Conservation (phyloP, 75 land plant genomes). For the Selaginella tamariscina region DNA sequence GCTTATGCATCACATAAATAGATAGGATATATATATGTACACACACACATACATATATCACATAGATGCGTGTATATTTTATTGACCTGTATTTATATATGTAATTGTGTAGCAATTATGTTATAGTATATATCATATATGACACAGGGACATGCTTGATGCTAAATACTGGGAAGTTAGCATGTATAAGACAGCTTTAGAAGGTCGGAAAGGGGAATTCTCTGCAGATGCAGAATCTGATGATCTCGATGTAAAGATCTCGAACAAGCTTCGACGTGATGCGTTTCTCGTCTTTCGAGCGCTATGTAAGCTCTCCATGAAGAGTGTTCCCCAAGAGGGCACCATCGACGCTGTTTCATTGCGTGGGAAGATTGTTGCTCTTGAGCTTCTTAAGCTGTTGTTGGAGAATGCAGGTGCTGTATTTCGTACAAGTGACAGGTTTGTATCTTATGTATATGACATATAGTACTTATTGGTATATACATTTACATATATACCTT, state of each 20-base stretch:
- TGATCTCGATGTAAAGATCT: constrained; percentile 88
- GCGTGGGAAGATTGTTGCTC: constrained; percentile 88
- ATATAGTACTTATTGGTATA: no score
- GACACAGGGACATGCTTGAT: constrained; percentile 97
- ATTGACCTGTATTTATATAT: no score
- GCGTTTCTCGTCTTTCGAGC: constrained; percentile 95
- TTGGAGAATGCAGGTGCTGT: constrained; percentile 98
- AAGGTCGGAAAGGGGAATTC: constrained; percentile 84
- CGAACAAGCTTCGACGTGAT: constrained; percentile 87
- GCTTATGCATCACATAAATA: no score
- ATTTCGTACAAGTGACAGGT: constrained; percentile 98
- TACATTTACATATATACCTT: no score
- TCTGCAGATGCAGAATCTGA: constrained; percentile 48
- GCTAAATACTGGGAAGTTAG: constrained; percentile 99
- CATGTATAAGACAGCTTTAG: constrained; percentile 96
- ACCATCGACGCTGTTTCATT: constrained; percentile 63
- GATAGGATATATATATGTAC: no score
- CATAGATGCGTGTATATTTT: no score
- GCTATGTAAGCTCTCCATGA: constrained; percentile 94
- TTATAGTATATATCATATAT: no score
- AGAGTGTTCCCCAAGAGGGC: constrained; percentile 86
- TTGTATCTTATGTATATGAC: constrained; percentile 5
- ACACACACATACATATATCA: no score
- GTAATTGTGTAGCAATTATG: no score
- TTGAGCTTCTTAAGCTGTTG: constrained; percentile 94